A percentile compares a stretch with the other conserved stretches of the same genome.
Conservation (phyloP, 768 basidiomycete species). For the Rhodotorula graminis region DNA sequence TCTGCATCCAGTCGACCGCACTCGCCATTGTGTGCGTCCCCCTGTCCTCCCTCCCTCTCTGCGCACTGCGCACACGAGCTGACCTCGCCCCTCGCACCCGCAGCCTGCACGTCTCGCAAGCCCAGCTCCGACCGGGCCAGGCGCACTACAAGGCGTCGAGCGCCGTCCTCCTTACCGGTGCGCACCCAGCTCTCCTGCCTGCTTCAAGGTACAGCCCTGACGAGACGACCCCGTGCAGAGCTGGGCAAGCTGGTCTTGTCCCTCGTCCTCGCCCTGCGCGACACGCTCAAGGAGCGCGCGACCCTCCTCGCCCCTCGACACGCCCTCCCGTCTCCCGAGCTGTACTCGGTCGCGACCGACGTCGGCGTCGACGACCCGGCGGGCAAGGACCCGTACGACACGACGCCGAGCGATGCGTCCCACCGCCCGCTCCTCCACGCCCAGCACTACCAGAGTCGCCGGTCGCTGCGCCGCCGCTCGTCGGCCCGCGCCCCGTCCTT, state of each 20-base stretch:
- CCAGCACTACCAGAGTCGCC: background rate
- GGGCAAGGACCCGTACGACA: conserved; percentile 31
- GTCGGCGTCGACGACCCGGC: conserved; percentile 18
- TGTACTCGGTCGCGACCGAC: conserved; percentile 11
- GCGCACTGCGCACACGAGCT: background rate
- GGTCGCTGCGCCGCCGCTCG: conserved; percentile 3
- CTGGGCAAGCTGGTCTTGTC: conserved; percentile 42
- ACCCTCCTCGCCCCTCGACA: conserved; percentile 27
- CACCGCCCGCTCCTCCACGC: background rate
- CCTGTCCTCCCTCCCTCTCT: background rate
- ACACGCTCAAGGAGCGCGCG: conserved; percentile 28
- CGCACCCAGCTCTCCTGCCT: background rate
- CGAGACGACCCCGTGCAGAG: conserved; percentile 22
- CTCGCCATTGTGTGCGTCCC: conserved; percentile 37
- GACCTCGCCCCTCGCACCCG: background rate
- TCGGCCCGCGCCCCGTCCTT: conserved; percentile 2
- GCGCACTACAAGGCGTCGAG: conserved; percentile 41
- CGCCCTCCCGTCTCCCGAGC: conserved; percentile 26
- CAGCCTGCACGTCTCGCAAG: conserved; percentile 35
- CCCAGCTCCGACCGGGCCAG: conserved; percentile 28
- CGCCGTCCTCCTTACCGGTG: conserved; percentile 40
- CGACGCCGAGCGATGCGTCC: background rate
- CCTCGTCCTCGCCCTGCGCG: conserved; percentile 35
- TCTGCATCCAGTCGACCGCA: conserved; percentile 40
- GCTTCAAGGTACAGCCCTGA: background rate